These are phyloP conservation scores for Scopulariopsis brevicaulis DNA, from an alignment of 2,329 filamentous ascomycete species.

Conservation along the genomic window DNA sequence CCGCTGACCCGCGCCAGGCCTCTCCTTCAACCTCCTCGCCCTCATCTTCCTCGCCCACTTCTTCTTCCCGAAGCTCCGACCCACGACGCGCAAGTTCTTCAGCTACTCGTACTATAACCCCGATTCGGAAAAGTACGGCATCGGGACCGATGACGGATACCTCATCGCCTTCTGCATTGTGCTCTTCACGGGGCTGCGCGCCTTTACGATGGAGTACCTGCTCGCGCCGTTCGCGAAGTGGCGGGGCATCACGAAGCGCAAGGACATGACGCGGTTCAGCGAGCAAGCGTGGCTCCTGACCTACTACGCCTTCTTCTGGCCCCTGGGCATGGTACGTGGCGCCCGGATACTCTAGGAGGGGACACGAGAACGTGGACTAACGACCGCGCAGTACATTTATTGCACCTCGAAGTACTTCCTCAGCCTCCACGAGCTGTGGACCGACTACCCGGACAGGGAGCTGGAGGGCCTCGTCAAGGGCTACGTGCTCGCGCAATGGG, in stretches of 20 bases:
- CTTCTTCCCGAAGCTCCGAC: conserved; percentile 68
- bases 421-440: conserved; percentile 70
- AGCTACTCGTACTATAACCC: conserved; percentile 73
- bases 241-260: conserved; percentile 63
- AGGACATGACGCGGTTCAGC: conserved; percentile 72
- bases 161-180: conserved; percentile 71
- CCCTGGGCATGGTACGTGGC: conserved; percentile 65
- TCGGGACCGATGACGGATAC: conserved; percentile 70
- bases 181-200: conserved; percentile 77
- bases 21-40: conserved; percentile 76
- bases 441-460: conserved; percentile 70
- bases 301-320: conserved; percentile 76
- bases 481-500: conserved; percentile 83
- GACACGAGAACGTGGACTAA: background rate
- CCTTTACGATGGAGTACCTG: conserved; percentile 76
- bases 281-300: conserved; percentile 89
- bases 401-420: conserved; percentile 67
- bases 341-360: background rate
- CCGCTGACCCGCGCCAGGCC: conserved; percentile 30
- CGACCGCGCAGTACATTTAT: conserved; percentile 58
- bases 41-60: conserved; percentile 74
- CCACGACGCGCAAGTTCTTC: conserved; percentile 80
- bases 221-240: conserved; percentile 65
- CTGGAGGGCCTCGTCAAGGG: conserved; percentile 66
- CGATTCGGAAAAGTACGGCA: conserved; percentile 55